Conservation (phyloP, 2,329 filamentous ascomycete genomes). For the Beauveria medogensis region DNA sequence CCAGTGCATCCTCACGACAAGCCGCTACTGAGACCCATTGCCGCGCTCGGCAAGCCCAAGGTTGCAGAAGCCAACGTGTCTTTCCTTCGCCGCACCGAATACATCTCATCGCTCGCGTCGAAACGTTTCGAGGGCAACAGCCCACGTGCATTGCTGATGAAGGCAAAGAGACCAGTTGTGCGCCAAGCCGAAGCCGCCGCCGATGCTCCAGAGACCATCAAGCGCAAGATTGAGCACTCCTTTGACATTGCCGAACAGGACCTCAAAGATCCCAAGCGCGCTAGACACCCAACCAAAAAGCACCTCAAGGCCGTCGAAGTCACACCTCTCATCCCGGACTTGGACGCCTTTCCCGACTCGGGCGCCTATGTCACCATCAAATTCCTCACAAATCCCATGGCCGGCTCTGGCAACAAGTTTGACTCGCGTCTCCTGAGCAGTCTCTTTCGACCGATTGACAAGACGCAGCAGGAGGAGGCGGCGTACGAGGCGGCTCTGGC, state of each 20-base stretch:
- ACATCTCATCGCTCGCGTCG: conserved; percentile 61
- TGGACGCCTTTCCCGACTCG: conserved; percentile 61
- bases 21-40: conserved; percentile 71
- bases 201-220: conserved; percentile 58
- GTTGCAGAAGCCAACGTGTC: conserved; percentile 71
- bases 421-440: conserved; percentile 54
- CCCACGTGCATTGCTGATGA: conserved; percentile 28
- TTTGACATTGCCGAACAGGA: conserved; percentile 48
- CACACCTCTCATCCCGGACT: conserved; percentile 55
- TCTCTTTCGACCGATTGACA: conserved; percentile 52
- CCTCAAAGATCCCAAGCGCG: conserved; percentile 43
- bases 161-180: conserved; percentile 26
- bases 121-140: conserved; percentile 43
- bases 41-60: conserved; percentile 77
- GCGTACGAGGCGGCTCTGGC: conserved; percentile 42
- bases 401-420: conserved; percentile 39
- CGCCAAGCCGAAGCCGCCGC: conserved; percentile 51
- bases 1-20: conserved; percentile 76
- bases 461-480: conserved; percentile 45
- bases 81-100: conserved; percentile 92
- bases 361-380: conserved; percentile 64
- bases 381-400: conserved; percentile 57
- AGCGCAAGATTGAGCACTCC: conserved; percentile 56
- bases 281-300: conserved; percentile 52
- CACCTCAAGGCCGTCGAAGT: conserved; percentile 51